A percentile compares a stretch with the other conserved stretches of the same genome.
These are phyloP conservation scores for Candida ipomoeae DNA, from an alignment of 805 yeast genomes.

Conservation along the genomic window DNA sequence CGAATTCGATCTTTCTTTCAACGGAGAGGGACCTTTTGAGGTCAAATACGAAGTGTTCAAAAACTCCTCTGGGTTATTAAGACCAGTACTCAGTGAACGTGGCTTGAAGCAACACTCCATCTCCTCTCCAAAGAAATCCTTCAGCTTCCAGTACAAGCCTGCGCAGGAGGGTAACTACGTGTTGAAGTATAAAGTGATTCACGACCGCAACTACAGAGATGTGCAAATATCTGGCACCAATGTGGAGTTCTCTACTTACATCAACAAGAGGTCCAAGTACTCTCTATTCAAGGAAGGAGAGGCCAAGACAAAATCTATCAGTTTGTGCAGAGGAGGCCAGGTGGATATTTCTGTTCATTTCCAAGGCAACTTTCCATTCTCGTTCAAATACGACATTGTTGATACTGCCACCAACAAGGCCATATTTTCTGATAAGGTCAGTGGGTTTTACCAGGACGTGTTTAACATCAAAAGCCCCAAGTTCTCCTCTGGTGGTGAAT, in stretches of 20 bases:
- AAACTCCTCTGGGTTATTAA: conserved; percentile 27
- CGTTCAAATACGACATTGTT: conserved; percentile 62
- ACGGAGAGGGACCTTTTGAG: conserved; percentile 81
- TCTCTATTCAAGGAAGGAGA: conserved; percentile 24
- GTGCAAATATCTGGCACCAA: conserved; percentile 25
- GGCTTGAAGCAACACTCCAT: conserved; percentile 21
- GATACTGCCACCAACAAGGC: conserved; percentile 33
- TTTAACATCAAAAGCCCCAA: conserved; percentile 50
- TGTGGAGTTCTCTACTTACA: conserved; percentile 57
- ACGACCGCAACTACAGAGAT: conserved; percentile 47
- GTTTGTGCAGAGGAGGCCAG: conserved; percentile 29
- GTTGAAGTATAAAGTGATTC: conserved; percentile 60
- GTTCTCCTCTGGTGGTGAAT: conserved; percentile 68
- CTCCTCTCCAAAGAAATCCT: conserved; percentile 19
- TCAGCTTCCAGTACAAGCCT: conserved; percentile 64
- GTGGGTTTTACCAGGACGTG: conserved; percentile 21
- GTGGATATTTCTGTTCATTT: conserved; percentile 50
- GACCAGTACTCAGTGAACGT: conserved; percentile 29
- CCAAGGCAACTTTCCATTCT: conserved; percentile 78
- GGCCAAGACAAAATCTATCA: conserved; percentile 16
- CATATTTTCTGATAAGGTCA: conserved; percentile 28
- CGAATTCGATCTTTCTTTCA: conserved; percentile 56
- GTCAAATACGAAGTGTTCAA: conserved; percentile 60
- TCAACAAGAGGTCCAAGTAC: conserved; percentile 60
- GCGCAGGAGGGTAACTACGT: conserved; percentile 75